A percentile compares a stretch with the other conserved stretches of the same genome.
phyloP scores from a whole-genome alignment of 495 filamentous ascomycete species.

The Neurospora terricola region DNA sequence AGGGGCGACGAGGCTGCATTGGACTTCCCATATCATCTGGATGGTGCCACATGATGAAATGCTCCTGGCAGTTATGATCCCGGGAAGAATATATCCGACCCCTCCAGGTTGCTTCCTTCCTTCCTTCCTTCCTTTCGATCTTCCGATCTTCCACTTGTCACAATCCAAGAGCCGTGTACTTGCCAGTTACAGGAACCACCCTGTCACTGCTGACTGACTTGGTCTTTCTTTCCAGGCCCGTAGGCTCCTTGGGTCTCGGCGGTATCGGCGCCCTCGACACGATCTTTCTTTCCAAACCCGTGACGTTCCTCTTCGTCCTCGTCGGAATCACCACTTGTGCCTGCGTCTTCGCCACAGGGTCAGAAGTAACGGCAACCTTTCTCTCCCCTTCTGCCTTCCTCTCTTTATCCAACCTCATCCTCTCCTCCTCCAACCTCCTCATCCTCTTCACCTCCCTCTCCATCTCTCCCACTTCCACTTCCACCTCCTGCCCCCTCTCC shows the following conservation, averaged over 20 bases:
- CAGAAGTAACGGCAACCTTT: not conserved
- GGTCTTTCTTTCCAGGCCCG: conserved; percentile 2
- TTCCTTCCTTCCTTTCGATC: not conserved
- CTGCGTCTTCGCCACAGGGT: not conserved
- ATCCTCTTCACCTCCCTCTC: not conserved
- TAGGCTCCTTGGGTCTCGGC: not conserved
- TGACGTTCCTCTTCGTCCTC: not conserved
- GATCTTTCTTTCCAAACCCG: not conserved
- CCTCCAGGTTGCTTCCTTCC: not conserved
- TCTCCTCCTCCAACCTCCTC: not conserved
- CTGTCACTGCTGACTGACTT: not conserved
- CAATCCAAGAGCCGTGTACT: conserved; percentile 19
- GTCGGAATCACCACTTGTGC: not conserved
- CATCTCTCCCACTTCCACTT: not conserved
- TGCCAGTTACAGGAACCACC: conserved; percentile 10
- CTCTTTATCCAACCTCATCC: not conserved
- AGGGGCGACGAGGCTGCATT: not conserved
- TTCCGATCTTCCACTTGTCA: not conserved
- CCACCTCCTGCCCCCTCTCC: not conserved
- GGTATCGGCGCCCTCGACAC: not conserved
- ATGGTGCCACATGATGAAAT: not conserved
- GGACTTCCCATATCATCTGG: not conserved
- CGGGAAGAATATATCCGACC: not conserved
- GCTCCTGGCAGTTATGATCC: not conserved
- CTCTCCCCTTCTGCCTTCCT: not conserved